Evolutionary conservation across 106 monocot species (phyloP).

Genomic region (Apostasia shenzhenica): DNA sequence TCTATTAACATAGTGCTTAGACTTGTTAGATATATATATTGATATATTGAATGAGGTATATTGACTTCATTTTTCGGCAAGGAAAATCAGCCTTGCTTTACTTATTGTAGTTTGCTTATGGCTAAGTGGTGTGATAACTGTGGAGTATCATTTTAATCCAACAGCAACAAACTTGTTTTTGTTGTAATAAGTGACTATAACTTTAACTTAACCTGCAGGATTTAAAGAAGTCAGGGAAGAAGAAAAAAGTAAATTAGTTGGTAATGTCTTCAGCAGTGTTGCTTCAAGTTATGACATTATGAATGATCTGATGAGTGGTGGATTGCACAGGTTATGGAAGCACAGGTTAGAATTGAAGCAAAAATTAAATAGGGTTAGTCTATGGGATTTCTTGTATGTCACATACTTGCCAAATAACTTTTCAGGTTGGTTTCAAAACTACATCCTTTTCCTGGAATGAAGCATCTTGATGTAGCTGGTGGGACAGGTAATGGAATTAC

Average conservation of each 20-base stretch:
- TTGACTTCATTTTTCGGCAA: too few species aligned
- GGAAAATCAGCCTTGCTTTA: too few species aligned
- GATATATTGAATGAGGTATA: too few species aligned
- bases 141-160: too few species aligned
- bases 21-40: too few species aligned
- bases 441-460: conserved; percentile 91
- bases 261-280: conserved; percentile 87
- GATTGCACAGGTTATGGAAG: conserved; percentile 92
- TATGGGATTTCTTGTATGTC: neutral
- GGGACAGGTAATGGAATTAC: conserved; percentile 55
- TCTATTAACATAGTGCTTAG: too few species aligned
- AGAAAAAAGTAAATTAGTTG: conserved; percentile 89
- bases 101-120: too few species aligned
- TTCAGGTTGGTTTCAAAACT: conserved; percentile 79
- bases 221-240: conserved; percentile 83
- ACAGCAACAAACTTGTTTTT: too few species aligned
- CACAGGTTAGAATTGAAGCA: conserved; percentile 43
- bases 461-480: conserved; percentile 98
- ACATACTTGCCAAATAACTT: neutral
- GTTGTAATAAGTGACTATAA: neutral
- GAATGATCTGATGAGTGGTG: conserved; percentile 97
- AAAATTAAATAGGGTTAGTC: neutral
- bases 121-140: too few species aligned
- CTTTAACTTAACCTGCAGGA: conserved; percentile 29
- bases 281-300: conserved; percentile 92